A percentile compares a stretch with the other conserved stretches of the same genome.
Conservation (phyloP, 139 green algal species). For the Chlamydomonas asymmetrica region DNA sequence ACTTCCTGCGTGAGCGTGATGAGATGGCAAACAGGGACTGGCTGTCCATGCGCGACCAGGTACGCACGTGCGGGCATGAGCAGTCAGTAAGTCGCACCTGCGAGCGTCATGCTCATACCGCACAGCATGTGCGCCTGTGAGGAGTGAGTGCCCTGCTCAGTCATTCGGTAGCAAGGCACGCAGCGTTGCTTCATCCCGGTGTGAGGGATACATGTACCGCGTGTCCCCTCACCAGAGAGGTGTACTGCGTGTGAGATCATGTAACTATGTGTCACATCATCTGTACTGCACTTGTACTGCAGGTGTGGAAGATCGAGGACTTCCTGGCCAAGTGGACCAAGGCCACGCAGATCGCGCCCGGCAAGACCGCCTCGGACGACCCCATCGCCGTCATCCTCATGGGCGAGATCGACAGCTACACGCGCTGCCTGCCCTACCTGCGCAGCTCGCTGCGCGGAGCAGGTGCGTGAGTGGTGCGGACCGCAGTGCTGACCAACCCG, state of each 20-base stretch:
- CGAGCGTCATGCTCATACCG: too few relatives aligned
- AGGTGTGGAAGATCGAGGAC: conserved; percentile 81
- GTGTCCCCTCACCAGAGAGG: too few relatives aligned
- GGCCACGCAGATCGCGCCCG: conserved; percentile 31
- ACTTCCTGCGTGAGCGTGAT: conserved; percentile 66
- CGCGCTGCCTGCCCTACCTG: conserved; percentile 69
- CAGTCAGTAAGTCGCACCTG: too few relatives aligned
- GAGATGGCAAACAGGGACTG: conserved; percentile 69
- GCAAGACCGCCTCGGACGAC: conserved; percentile 46
- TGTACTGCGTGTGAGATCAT: too few relatives aligned
- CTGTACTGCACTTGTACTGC: neutral
- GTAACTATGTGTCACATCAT: too few relatives aligned
- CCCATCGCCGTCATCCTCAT: conserved; percentile 62
- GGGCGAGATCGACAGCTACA: conserved; percentile 61
- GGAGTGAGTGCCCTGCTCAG: too few relatives aligned
- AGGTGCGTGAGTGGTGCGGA: too few relatives aligned
- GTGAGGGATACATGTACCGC: too few relatives aligned
- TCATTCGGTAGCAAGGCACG: too few relatives aligned
- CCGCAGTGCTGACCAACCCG: too few relatives aligned
- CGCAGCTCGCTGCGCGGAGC: conserved; percentile 63
- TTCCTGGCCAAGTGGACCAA: conserved; percentile 78
- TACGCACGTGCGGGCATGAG: conserved; percentile 17
- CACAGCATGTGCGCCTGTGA: too few relatives aligned
- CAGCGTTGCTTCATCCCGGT: too few relatives aligned
- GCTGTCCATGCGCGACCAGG: conserved; percentile 70